phyloP scores from a whole-genome alignment of 2,329 filamentous ascomycete genomes.

The Zymoseptoria ardabiliae region DNA sequence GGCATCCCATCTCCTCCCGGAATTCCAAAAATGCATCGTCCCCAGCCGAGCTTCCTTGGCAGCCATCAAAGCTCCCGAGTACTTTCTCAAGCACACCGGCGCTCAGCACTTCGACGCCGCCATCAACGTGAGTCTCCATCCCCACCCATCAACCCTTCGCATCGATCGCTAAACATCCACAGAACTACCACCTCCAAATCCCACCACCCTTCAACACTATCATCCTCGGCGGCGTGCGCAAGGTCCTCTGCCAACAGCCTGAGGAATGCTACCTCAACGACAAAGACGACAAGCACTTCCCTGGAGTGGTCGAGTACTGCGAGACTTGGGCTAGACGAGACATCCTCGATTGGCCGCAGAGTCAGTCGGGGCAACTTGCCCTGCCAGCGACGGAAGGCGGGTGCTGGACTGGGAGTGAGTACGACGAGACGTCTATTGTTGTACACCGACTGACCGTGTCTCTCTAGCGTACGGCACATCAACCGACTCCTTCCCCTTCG shows the following conservation, averaged over 20 bases:
- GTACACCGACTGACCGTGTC: constrained; percentile 1
- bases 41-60: constrained; percentile 19
- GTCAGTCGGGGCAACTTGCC: constrained; percentile 14
- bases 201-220: constrained; percentile 28
- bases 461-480: background rate
- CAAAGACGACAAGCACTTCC: constrained; percentile 23
- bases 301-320: constrained; percentile 25
- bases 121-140: constrained; percentile 18
- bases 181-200: constrained; percentile 30
- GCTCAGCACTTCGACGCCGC: constrained; percentile 27
- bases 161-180: background rate
- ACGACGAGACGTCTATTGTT: too few species aligned
- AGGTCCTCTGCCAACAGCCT: constrained; percentile 23
- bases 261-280: constrained; percentile 19
- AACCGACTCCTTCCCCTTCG: constrained; percentile 22
- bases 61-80: constrained; percentile 26
- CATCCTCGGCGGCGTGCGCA: constrained; percentile 24
- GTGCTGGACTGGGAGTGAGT: constrained; percentile 26
- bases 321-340: constrained; percentile 25
- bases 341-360: constrained; percentile 20
- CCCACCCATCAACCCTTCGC: background rate
- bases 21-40: constrained; percentile 17
- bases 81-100: constrained; percentile 27
- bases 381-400: constrained; percentile 22
- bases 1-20: constrained; percentile 18